A percentile compares a stretch with the other conserved stretches of the same genome.
Evolutionary conservation across 2,329 filamentous ascomycete species (phyloP).

Genomic region (Metarhizium rileyi): DNA sequence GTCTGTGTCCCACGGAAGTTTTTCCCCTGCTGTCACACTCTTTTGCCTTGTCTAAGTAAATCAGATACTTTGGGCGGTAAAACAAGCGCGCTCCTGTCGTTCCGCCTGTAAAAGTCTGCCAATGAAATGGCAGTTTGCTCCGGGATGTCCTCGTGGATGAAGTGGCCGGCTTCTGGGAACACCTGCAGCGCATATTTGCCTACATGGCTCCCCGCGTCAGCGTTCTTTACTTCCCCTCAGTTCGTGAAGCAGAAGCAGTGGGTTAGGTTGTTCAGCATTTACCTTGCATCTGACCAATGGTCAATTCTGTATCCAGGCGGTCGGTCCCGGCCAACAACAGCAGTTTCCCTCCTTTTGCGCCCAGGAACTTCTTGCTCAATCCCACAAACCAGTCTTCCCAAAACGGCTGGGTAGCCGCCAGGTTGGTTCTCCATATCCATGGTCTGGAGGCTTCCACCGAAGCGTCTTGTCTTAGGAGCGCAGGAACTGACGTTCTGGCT

Average conservation of each 20-base stretch:
- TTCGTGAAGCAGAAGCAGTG: not conserved
- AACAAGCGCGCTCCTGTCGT: slow-evolving; percentile 76
- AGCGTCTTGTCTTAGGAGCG: slow-evolving; percentile 51
- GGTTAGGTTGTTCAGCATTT: slow-evolving; percentile 6
- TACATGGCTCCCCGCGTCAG: slow-evolving; percentile 14
- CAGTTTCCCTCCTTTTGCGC: slow-evolving; percentile 72
- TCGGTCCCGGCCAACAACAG: slow-evolving; percentile 83
- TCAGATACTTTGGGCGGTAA: slow-evolving; percentile 87
- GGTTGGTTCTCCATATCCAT: slow-evolving; percentile 81
- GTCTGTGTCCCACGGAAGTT: not conserved
- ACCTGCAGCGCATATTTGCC: slow-evolving; percentile 94
- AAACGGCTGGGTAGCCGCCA: slow-evolving; percentile 74
- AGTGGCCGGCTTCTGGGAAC: slow-evolving; percentile 90
- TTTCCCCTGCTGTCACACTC: slow-evolving; percentile 31
- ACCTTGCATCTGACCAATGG: slow-evolving; percentile 97
- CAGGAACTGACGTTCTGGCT: slow-evolving; percentile 81
- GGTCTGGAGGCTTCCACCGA: slow-evolving; percentile 29
- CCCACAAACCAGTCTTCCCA: slow-evolving; percentile 94
- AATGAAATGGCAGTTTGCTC: slow-evolving; percentile 79
- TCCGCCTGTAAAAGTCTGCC: slow-evolving; percentile 84
- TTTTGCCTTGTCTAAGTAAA: slow-evolving; percentile 52
- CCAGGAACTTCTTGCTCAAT: slow-evolving; percentile 79
- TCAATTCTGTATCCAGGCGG: slow-evolving; percentile 80
- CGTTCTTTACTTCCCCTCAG: not conserved
- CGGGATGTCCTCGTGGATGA: slow-evolving; percentile 90